Evolutionary conservation across 805 yeast species (phyloP), one percentile per base, ranked within the genome.

Genomic region (Debaryomyces tyrocola): DNA sequence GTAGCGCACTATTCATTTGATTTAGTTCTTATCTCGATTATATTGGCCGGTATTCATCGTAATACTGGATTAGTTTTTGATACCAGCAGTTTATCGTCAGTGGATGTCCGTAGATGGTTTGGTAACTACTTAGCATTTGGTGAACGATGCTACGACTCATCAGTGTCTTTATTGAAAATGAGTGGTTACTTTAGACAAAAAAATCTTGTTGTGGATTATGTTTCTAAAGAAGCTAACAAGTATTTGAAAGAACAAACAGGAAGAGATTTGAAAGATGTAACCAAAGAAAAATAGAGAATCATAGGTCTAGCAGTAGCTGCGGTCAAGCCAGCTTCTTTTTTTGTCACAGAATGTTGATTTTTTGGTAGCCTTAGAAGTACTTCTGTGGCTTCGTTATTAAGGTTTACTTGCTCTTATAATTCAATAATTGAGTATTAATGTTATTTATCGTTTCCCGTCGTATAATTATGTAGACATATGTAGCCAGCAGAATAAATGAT

Each of bases 1-100:
- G 54, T 84, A 46, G 63, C 86, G 9, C 97, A 90, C 66, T 80
- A 81, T 55, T 79, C 92, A 0, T 58, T 90, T 46, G 97, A 91
- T 60, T 75, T 90, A 51, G 80, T 91, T 3, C 72, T 91, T 47
- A 70, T 89, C 7, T 87, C 96, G 2, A 81, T 94, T 62, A 73
- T 91, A 11, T 70, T 92, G 37, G 96, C 97, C 0, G 96, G 96
- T 3, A 77, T 91, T 44, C 85, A 89, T 62, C 78, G 90, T 51
- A 83, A 87, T 51, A 87, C 96, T 0, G 97, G 97, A 0, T 72
- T 84, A 40, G 78, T 78, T 49, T 62, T 83, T 64, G 74, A 80
- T 60, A 73, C 84, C 6, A 58, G 70, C 28, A 61, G 66, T 43
- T 73, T 82, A 44, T 80, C 81, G 15, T 75, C 84, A 50, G 57